phyloP scores from a whole-genome alignment of 768 basidiomycete genomes.

The Calocybe indica region DNA sequence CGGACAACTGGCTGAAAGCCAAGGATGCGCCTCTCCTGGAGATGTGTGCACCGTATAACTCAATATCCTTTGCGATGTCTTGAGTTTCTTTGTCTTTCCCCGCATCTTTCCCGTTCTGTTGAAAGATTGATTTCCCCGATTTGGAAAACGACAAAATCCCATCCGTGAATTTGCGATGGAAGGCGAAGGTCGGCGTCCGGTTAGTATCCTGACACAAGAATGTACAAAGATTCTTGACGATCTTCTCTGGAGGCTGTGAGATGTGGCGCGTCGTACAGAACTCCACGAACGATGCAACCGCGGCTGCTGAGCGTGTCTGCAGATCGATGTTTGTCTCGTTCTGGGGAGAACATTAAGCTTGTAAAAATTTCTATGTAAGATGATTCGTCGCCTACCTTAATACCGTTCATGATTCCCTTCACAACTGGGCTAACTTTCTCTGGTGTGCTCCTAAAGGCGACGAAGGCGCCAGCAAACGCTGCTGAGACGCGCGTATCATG shows the following conservation, averaged over 20 bases:
- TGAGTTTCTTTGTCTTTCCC: slow-evolving; percentile 37
- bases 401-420: slow-evolving; percentile 94
- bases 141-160: slow-evolving; percentile 76
- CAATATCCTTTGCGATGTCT: slow-evolving; percentile 40
- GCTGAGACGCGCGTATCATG: slow-evolving; percentile 87
- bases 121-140: slow-evolving; percentile 22
- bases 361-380: background rate
- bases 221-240: slow-evolving; percentile 94
- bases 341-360: slow-evolving; percentile 28
- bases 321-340: slow-evolving; percentile 86
- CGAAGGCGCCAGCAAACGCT: slow-evolving; percentile 85
- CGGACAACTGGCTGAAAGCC: slow-evolving; percentile 76
- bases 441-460: slow-evolving; percentile 81
- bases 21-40: slow-evolving; percentile 82
- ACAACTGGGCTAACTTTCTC: slow-evolving; percentile 95
- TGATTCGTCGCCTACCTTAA: slow-evolving; percentile 63
- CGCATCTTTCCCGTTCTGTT: slow-evolving; percentile 27
- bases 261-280: slow-evolving; percentile 74
- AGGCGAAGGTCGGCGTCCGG: slow-evolving; percentile 85
- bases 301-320: slow-evolving; percentile 80
- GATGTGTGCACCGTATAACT: slow-evolving; percentile 57
- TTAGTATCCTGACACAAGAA: slow-evolving; percentile 92
- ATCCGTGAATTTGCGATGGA: slow-evolving; percentile 49
- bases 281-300: slow-evolving; percentile 84
- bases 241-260: slow-evolving; percentile 87